Percentiles rank a stretch among this genome's conserved stretches.
Evolutionary conservation across 176 grass and related monocot genomes (phyloP).

Genomic region (Calamus simplicifolius): DNA sequence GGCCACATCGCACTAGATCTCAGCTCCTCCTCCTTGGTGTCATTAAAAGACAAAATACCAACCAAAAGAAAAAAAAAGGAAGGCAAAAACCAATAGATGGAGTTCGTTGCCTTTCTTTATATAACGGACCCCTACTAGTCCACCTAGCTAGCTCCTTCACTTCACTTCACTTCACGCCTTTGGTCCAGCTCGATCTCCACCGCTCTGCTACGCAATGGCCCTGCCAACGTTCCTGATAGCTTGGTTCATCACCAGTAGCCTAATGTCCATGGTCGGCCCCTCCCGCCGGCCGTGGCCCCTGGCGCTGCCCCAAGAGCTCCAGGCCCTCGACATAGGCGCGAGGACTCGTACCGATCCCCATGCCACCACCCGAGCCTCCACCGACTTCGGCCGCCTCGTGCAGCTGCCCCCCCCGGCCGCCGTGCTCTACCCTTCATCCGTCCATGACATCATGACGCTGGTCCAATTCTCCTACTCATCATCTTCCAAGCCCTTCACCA

Average conservation of each 20-base stretch:
- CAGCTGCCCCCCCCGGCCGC: neutral
- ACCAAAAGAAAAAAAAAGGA: too few species aligned
- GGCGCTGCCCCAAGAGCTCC: constrained; percentile 2
- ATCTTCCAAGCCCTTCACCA: neutral
- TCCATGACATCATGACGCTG: constrained; percentile 41
- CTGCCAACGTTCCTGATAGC: neutral
- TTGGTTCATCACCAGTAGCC: neutral
- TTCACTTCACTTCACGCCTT: too few species aligned
- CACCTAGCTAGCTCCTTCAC: too few species aligned
- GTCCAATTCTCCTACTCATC: constrained; percentile 20
- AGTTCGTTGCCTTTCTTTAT: too few species aligned
- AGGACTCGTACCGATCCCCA: constrained; percentile 11
- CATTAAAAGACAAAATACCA: too few species aligned
- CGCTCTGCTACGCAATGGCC: neutral
- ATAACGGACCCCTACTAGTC: too few species aligned
- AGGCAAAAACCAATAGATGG: too few species aligned
- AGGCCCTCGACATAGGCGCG: constrained; percentile 4
- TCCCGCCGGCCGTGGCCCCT: neutral
- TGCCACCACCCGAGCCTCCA: neutral
- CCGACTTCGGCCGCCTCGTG: constrained; percentile 43
- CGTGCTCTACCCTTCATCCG: constrained; percentile 2
- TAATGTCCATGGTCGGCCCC: neutral
- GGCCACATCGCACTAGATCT: too few species aligned
- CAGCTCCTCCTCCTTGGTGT: too few species aligned
- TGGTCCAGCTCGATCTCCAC: too few species aligned